Evolutionary conservation across 345 rosid species (phyloP).

Genomic region (Heritiera fomes): DNA sequence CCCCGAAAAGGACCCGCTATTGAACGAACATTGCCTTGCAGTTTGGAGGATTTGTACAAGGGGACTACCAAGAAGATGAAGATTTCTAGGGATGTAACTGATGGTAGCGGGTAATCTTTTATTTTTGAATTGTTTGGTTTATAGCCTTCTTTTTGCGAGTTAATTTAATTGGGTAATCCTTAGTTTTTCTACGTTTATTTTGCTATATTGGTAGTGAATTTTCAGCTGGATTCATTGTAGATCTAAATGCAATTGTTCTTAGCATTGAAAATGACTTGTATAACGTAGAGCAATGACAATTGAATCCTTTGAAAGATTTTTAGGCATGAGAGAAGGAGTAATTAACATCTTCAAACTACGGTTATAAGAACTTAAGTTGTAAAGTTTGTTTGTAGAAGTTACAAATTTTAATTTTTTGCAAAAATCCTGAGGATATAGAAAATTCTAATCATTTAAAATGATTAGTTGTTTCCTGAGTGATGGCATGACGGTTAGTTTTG

Average conservation of each 20-base stretch:
- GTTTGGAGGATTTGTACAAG: constrained; percentile 83
- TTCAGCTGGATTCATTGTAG: neutral
- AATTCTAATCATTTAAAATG: neutral
- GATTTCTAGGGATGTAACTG: constrained; percentile 74
- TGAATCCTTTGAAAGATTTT: neutral
- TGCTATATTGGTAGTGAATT: no score
- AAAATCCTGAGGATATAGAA: neutral
- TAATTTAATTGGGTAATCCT: neutral
- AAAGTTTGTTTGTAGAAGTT: neutral
- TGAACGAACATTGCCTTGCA: constrained; percentile 74
- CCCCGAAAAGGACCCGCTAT: constrained; percentile 65
- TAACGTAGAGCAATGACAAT: neutral
- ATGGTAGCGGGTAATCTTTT: constrained; percentile 57
- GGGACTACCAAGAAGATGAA: constrained; percentile 90
- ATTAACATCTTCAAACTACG: constrained; percentile 1
- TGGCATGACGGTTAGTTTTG: neutral
- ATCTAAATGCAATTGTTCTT: neutral
- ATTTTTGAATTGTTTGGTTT: neutral
- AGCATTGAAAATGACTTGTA: neutral
- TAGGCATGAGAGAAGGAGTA: neutral
- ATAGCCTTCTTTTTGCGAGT: neutral
- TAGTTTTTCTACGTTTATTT: neutral
- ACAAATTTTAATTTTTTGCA: neutral
- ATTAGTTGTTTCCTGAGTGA: neutral
- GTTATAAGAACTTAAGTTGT: neutral